These are phyloP conservation scores for Brasilioporus rufonigricans DNA, from an alignment of 768 basidiomycete genomes.

Conservation along the genomic window DNA sequence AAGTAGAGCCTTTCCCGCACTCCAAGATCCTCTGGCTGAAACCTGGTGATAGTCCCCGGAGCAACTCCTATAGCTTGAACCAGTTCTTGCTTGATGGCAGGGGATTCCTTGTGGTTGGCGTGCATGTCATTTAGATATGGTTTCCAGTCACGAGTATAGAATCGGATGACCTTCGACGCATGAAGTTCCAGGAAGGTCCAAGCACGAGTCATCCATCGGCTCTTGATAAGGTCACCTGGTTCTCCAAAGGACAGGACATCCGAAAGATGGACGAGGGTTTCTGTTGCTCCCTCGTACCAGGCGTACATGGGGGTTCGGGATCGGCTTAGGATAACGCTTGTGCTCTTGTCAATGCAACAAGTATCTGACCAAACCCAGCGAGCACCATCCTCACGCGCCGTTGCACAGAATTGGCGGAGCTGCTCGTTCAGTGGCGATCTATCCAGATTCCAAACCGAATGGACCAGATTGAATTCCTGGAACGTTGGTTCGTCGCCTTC, in stretches of 20 bases:
- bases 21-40: neutral
- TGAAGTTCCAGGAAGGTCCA: neutral
- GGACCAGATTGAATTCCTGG: neutral
- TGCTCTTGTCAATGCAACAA: neutral
- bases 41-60: neutral
- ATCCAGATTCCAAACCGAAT: neutral
- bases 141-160: slow-evolving; percentile 8
- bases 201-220: neutral
- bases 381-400: neutral
- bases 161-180: slow-evolving; percentile 8
- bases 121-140: slow-evolving; percentile 5
- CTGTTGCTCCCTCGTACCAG: neutral
- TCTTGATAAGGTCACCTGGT: neutral
- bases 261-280: neutral
- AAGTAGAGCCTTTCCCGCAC: slow-evolving; percentile 9
- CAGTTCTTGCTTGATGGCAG: slow-evolving; percentile 9
- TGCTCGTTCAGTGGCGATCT: neutral
- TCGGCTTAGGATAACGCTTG: neutral
- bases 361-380: neutral
- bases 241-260: neutral
- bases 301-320: neutral
- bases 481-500: neutral
- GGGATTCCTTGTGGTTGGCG: slow-evolving; percentile 10
- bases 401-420: neutral
- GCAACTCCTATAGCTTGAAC: slow-evolving; percentile 3